Evolutionary conservation across 2,329 filamentous ascomycete genomes (phyloP).

Genomic region (Neonectria sp.): DNA sequence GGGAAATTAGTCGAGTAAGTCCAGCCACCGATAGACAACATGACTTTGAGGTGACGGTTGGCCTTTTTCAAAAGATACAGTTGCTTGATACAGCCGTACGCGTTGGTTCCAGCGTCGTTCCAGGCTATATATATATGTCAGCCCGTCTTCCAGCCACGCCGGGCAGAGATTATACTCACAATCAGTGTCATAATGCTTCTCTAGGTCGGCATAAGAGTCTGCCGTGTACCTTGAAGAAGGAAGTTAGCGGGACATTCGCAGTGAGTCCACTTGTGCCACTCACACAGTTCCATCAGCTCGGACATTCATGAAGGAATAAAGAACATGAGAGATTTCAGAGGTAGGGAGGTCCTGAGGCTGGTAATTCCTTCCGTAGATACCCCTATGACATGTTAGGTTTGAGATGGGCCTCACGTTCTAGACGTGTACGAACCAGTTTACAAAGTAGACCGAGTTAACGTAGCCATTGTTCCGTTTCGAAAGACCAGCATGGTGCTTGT

Average conservation of each 20-base stretch:
- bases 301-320: conserved; percentile 88
- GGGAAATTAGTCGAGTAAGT: conserved; percentile 86
- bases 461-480: conserved; percentile 38
- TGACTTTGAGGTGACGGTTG: conserved; percentile 82
- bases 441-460: conserved; percentile 62
- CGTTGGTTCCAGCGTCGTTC: conserved; percentile 71
- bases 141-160: neutral
- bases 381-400: conserved; percentile 59
- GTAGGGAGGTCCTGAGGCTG: conserved; percentile 79
- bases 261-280: conserved; percentile 38
- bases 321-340: conserved; percentile 79
- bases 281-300: conserved; percentile 80
- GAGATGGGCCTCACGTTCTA: conserved; percentile 54
- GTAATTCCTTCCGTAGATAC: conserved; percentile 83
- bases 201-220: conserved; percentile 78
- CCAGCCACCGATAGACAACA: conserved; percentile 89
- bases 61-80: conserved; percentile 82
- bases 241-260: conserved; percentile 10
- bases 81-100: conserved; percentile 87
- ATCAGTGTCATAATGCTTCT: conserved; percentile 82
- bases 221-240: conserved; percentile 66
- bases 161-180: conserved; percentile 56
- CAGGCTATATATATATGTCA: neutral
- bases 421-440: conserved; percentile 51
- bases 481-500: conserved; percentile 19